Percentiles rank a stretch among this genome's conserved stretches.
Conservation (phyloP, 495 filamentous ascomycete genomes). For the Talaromyces borbonicus region DNA sequence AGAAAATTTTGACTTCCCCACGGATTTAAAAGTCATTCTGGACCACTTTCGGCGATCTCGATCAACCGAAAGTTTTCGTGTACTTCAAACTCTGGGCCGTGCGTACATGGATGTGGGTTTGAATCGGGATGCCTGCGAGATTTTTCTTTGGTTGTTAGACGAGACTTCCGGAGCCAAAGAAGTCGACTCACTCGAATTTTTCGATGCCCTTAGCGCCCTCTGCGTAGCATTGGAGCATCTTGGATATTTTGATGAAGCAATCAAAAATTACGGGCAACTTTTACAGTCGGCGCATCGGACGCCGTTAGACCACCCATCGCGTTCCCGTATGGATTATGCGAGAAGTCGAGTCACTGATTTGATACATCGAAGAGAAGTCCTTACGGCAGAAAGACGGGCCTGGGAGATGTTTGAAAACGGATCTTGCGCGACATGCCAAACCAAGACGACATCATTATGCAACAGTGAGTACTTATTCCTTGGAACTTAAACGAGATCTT, state of each 20-base stretch:
- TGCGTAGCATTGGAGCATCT: conserved; percentile 22
- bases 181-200: conserved; percentile 17
- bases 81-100: conserved; percentile 21
- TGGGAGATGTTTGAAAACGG: conserved; percentile 18
- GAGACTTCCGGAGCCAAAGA: conserved; percentile 17
- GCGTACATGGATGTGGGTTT: conserved; percentile 23
- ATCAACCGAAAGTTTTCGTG: conserved; percentile 16
- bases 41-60: conserved; percentile 18
- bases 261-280: conserved; percentile 21
- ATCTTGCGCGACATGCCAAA: conserved; percentile 14
- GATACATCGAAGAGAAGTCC: conserved; percentile 16
- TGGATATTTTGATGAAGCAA: conserved; percentile 19
- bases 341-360: conserved; percentile 20
- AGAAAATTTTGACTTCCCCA: conserved; percentile 22
- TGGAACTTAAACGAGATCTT: not conserved
- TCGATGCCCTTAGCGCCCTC: conserved; percentile 21
- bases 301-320: conserved; percentile 14
- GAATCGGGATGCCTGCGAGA: conserved; percentile 18
- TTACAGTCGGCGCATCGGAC: conserved; percentile 18
- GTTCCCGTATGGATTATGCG: conserved; percentile 17
- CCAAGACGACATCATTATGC: conserved; percentile 17
- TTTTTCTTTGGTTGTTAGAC: conserved; percentile 21
- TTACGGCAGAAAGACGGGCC: conserved; percentile 17
- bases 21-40: conserved; percentile 19
- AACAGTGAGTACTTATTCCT: conserved; percentile 15